phyloP scores from a whole-genome alignment of 768 basidiomycete species.

The Sistotremastrum niveocremeum region DNA sequence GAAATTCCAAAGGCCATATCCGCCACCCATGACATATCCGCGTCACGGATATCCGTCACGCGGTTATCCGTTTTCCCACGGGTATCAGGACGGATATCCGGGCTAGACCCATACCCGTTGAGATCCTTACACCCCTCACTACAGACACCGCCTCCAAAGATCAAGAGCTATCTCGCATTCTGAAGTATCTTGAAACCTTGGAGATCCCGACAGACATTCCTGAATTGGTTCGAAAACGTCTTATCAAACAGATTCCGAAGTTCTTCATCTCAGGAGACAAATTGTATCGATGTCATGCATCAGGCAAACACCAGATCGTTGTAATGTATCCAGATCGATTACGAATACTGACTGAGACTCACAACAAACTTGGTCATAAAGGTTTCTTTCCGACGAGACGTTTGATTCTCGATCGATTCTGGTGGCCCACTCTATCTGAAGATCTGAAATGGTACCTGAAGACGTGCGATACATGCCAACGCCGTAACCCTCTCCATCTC shows the following conservation, averaged over 20 bases:
- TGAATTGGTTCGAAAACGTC: not conserved
- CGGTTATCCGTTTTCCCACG: too few relatives aligned
- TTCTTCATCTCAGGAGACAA: not conserved
- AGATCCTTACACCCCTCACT: too few relatives aligned
- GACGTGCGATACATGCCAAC: slow-evolving; percentile 22
- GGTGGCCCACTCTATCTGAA: slow-evolving; percentile 16
- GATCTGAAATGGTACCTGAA: slow-evolving; percentile 20
- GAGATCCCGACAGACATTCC: slow-evolving; percentile 1
- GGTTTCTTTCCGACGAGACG: slow-evolving; percentile 5
- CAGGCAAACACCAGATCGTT: slow-evolving; percentile 12
- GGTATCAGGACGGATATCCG: too few relatives aligned
- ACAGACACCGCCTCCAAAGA: not conserved
- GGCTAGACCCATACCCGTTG: too few relatives aligned
- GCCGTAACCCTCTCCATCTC: slow-evolving; percentile 9
- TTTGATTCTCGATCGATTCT: slow-evolving; percentile 10
- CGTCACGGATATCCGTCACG: too few relatives aligned
- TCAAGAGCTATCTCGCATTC: not conserved
- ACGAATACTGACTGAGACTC: slow-evolving; percentile 7
- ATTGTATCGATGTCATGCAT: not conserved
- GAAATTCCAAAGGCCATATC: too few relatives aligned
- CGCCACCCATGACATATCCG: too few relatives aligned
- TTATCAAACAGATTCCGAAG: slow-evolving; percentile 3
- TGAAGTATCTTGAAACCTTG: not conserved
- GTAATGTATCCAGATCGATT: slow-evolving; percentile 1
- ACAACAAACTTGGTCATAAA: slow-evolving; percentile 11